Evolutionary conservation across 768 basidiomycete genomes (phyloP), one percentile per base, ranked within the genome.

Genomic region (Chiua virens): DNA sequence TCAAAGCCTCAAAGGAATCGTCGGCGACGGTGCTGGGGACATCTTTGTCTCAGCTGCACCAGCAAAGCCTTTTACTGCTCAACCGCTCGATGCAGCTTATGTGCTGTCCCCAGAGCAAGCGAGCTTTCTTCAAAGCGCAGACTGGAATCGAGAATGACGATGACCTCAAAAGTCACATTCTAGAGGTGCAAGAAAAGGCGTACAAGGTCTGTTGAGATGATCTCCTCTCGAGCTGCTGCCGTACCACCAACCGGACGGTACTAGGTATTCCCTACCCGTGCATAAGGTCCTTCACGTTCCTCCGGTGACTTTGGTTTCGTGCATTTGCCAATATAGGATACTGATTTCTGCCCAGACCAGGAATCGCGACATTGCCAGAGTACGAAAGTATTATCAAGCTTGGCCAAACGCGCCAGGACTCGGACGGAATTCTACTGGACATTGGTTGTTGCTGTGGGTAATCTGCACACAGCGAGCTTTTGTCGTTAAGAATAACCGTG

Each of bases 371-470:
- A 8, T 47, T 37, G 11, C 63, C 57, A 7, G 47, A 49, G 21
- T 73, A 68, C 41, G 25, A 59, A 8, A 34, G 38, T 5, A 55
- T 75, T 10, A 62, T 78, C 8, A 60, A 63, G 38, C 62, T 79
- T 11, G 75, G 71, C 8, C 63, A 53, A 41, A 68, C 71, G 20
- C 71, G 72, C 22, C 36, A 56, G 5, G 66, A 66, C 3, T 34
- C 34, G 34, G 34, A 34, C 34, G 71, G 71, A 1, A 63, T 79
- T 13, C 63, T 78, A 22, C 63, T 79, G 10, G 78, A 80, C 40
- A 61, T 79, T 8, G 78, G 73, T 8, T 77, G 76, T 53, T 76
- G 75, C 54, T 68, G 77, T 79, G 50, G 51, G 72, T 59, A 17
- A 36, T 22, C 30, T 50, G 0, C 10, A 20, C 18, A 18, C 3